Base-by-base conservation (phyloP, 2,329 filamentous ascomycete genomes). In the Juglanconis oblonga region DNA sequence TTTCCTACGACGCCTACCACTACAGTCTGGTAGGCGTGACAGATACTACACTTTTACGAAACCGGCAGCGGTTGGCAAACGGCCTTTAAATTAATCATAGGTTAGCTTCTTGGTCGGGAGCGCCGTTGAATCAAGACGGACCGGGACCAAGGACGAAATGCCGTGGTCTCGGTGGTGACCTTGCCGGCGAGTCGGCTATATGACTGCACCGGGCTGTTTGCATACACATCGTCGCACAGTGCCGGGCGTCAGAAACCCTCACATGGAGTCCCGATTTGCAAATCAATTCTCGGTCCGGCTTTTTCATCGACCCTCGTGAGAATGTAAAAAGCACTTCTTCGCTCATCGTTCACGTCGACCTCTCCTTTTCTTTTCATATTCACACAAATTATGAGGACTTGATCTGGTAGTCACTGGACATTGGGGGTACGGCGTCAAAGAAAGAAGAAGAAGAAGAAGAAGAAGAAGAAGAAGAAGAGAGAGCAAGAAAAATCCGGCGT, bases 151-250 rank as follows among this genome's bases (percentile, higher is more conserved):
- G 3, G n/a, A 51, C 17, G 13, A 51, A 11, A 17, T 17, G 10
- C 14, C 32, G 17, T 51, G 17, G 31, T 33, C 31, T 5, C 11
- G n/a, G 6, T 47, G 7, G 14, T n/a, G n/a, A 11, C 24, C 5
- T 32, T 49, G 5, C 31, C 49, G 36, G 29, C 13, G 42, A 40
- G 53, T 54, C 59, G 55, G 59, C 55, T 58, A 58, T 53, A 38
- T 61, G 44, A 10, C 31, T 52, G 32, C 51, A 54, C 45, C 36
- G 3, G 17, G 6, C 11, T 2, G 4, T 13, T 61, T 61, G 59
- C 59, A 61, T 45, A 14, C 3, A 5, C 2, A 32, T 42, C 17
- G 17, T 40, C 49, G 10, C 38, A 14, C 24, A 24, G 24, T 24
- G 38, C 10, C 6, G n/a, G 10, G 5, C 38, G 38, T 14, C n/a